Base-by-base conservation (phyloP, 1,284 basidiomycete genomes). In the Apiotrichum laibachii region DNA sequence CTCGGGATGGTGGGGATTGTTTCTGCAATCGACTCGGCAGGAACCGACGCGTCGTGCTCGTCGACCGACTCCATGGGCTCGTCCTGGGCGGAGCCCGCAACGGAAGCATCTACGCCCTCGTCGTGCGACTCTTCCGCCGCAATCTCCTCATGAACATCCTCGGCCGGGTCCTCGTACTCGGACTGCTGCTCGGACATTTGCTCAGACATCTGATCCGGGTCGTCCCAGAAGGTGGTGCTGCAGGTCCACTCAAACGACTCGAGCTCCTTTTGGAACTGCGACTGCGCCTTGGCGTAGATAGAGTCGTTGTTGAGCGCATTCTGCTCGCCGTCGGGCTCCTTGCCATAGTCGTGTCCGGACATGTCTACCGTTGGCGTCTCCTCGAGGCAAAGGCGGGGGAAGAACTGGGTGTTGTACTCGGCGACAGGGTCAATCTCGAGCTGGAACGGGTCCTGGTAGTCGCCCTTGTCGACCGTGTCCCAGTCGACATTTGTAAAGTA, bases 341-440 rank as follows among this genome's bases (percentile, higher is more conserved):
- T 57, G 44, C 62, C 61, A 33, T 65, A 46, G 46, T 72, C 72
- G 55, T 76, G 72, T 3, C 56, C 65, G 1, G 68, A 64, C 67
- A 73, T 74, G 58, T 77, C 72, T 43, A 80, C 70, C 16, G 72
- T 86, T 42, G 90, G 90, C 66, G 89, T 88, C 88, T 96, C 94
- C 72, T 92, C 91, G 57, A 98, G 83, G 85, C 96, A 98, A 37
- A 91, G 88, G 67, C 95, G 91, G 75, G 98, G 95, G 76, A 98
- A 99, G 79, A 98, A 97, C 77, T 92, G 90, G 64, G 91, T 95
- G 83, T 99, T 95, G 71, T 87, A 88, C 66, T 93, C 92, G 76
- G 96, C 91, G 49, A 85, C 85, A 9, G 92, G 90, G 74, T 98
- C 91, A 70, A 94, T 90, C 19, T 90, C 88, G 21, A 95, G 93